phyloP scores from a whole-genome alignment of 2,329 filamentous ascomycete species.

The Huntiella decipiens region DNA sequence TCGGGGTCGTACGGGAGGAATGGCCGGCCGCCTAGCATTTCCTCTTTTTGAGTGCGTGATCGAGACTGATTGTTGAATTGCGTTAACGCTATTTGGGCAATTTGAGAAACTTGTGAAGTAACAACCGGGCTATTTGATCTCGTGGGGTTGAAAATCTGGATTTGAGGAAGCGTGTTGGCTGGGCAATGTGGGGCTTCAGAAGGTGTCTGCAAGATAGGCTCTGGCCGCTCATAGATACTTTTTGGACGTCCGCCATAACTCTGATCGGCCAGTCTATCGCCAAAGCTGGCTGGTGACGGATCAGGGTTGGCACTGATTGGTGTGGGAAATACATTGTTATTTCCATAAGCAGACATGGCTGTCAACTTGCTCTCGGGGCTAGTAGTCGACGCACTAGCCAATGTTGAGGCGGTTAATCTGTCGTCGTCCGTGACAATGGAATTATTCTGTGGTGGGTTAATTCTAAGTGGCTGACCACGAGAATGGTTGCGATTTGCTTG shows the following conservation, averaged over 20 bases:
- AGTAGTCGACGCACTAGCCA: conserved; percentile 36
- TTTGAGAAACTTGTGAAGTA: conserved; percentile 18
- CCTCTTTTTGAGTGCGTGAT: conserved; percentile 56
- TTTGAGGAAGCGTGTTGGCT: conserved; percentile 32
- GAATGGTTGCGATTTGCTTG: conserved; percentile 37
- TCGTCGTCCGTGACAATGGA: conserved; percentile 37
- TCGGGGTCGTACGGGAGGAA: conserved; percentile 65
- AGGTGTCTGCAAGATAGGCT: conserved; percentile 20
- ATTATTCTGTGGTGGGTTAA: conserved; percentile 42
- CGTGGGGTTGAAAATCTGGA: conserved; percentile 34
- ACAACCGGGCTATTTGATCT: conserved; percentile 29
- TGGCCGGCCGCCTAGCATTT: conserved; percentile 66
- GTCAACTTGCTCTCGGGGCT: conserved; percentile 46
- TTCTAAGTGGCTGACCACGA: conserved; percentile 41
- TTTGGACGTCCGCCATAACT: conserved; percentile 37
- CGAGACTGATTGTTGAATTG: conserved; percentile 22
- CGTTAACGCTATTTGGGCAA: conserved; percentile 37
- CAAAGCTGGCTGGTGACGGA: conserved; percentile 22
- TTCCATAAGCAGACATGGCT: conserved; percentile 31
- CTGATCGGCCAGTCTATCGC: conserved; percentile 34
- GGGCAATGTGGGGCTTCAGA: background rate
- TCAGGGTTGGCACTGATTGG: conserved; percentile 39
- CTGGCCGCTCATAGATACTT: conserved; percentile 39
- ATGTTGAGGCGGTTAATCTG: conserved; percentile 37
- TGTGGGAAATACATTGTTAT: conserved; percentile 37